These are phyloP conservation scores for Phytophthora tentaculata DNA, from an alignment of 352 stramenopile species.

Conservation along the genomic window DNA sequence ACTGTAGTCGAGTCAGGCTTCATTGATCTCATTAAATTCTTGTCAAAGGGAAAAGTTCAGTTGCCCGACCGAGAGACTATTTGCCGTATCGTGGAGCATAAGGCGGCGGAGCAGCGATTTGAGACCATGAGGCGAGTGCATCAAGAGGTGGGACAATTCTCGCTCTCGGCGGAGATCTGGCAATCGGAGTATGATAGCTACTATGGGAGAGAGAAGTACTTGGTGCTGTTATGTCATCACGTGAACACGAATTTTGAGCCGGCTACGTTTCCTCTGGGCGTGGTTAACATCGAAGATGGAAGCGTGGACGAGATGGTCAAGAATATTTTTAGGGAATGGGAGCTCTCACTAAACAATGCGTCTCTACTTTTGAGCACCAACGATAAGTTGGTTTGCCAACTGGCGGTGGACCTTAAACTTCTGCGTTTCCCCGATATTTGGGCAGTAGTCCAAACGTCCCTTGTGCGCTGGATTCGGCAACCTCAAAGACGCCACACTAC, in stretches of 20 bases:
- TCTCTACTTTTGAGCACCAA: constrained; percentile 20
- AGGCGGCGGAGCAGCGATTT: constrained; percentile 5
- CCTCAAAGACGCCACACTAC: not conserved
- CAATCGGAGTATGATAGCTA: constrained; percentile 11
- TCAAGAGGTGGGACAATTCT: constrained; percentile 4
- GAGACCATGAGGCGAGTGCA: constrained; percentile 6
- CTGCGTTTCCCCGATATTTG: constrained; percentile 21
- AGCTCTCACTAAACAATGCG: constrained; percentile 1
- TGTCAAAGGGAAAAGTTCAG: constrained; percentile 3
- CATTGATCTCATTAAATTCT: not conserved
- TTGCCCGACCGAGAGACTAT: constrained; percentile 6
- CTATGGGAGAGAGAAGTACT: constrained; percentile 5
- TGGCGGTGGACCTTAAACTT: constrained; percentile 3
- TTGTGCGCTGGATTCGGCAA: not conserved
- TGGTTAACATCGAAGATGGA: constrained; percentile 11
- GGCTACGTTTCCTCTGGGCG: constrained; percentile 7
- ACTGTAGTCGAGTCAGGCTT: constrained; percentile 3
- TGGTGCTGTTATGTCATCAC: constrained; percentile 19
- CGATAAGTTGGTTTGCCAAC: constrained; percentile 2
- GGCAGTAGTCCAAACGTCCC: not conserved
- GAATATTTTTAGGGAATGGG: constrained; percentile 8
- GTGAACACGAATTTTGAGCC: constrained; percentile 13
- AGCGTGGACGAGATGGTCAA: constrained; percentile 6
- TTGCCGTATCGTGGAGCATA: constrained; percentile 18
- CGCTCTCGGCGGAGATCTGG: constrained; percentile 20